phyloP scores from a whole-genome alignment of 257 asterid species.

The Perilla frutescens region DNA sequence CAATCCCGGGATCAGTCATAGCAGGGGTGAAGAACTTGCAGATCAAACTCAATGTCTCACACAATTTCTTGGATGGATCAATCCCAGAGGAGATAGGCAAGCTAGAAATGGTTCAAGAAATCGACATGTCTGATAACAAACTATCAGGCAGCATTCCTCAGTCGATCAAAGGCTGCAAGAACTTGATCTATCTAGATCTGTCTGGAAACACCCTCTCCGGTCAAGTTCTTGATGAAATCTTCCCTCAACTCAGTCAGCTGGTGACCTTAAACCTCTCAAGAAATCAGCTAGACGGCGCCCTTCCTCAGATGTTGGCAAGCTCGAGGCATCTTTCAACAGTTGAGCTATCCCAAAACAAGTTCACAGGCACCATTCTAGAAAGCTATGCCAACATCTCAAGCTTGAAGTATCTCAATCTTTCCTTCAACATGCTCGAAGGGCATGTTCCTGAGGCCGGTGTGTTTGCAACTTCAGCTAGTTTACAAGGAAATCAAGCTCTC shows the following conservation, averaged over 20 bases:
- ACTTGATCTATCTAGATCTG: conserved; percentile 61
- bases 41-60: conserved; percentile 66
- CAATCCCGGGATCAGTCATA: conserved; percentile 51
- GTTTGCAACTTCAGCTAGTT: conserved; percentile 39
- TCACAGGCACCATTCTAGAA: conserved; percentile 68
- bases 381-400: conserved; percentile 47
- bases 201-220: conserved; percentile 67
- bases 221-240: conserved; percentile 46
- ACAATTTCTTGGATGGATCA: conserved; percentile 58
- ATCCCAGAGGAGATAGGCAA: conserved; percentile 67
- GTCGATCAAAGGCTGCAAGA: conserved; percentile 59
- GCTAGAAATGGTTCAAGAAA: conserved; percentile 77
- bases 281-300: conserved; percentile 58
- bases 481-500: conserved; percentile 67
- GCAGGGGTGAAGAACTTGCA: conserved; percentile 67
- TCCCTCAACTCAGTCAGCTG: conserved; percentile 50
- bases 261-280: conserved; percentile 64
- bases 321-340: conserved; percentile 49
- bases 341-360: conserved; percentile 73
- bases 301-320: conserved; percentile 54
- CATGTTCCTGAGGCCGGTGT: conserved; percentile 59
- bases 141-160: conserved; percentile 65
- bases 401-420: conserved; percentile 69
- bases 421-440: conserved; percentile 77
- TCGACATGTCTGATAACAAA: conserved; percentile 67